Evolutionary conservation across 1,284 basidiomycete genomes (phyloP), one percentile per base, ranked within the genome.

Genomic region (Schizophyllum commune): DNA sequence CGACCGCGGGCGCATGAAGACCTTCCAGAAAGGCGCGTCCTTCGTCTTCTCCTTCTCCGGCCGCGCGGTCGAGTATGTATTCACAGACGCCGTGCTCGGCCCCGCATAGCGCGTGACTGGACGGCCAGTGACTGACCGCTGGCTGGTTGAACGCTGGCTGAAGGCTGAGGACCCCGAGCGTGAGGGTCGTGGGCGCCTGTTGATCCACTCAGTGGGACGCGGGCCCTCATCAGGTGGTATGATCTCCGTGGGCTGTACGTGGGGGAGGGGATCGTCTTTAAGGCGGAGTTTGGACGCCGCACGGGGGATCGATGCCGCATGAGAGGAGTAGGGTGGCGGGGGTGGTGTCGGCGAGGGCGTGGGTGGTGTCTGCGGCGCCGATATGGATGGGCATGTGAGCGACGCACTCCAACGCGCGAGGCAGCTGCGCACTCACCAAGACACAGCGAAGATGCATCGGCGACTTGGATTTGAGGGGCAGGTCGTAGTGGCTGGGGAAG

Each of bases 151-250:
- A 11, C 19, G 53, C 53, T 55, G 53, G 53, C 20, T 55, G 53
- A 27, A 55, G 53, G 27, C 27, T 27, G 27, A 55, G 4, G 53
- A 55, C 11, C 20, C 20, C 20, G 20, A 55, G 19, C 53, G 53
- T 3, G 27, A 55, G 27, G 20, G 53, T 9, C 74, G 77, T 15
- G 77, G 78, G 32, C 72, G 74, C 34, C 79, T 74, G 65, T 80
- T 78, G 34, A 81, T 73, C 79, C 79, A 81, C 67, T 79, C 76
- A 19, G 69, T 68, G 3, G 68, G 67, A 32, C 66, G 63, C 62
- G 67, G 61, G 9, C 13, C 39, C 39, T 47, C 39, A 47, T 47
- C 39, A 47, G 39, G 39, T 47, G 9, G 39, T 47, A 47, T 47
- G 39, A 47, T 47, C 39, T 47, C 39, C 39, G 39, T 47, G 39